Conservation (phyloP, 176 grass and related monocot species). For the Pontederia paniculata region DNA sequence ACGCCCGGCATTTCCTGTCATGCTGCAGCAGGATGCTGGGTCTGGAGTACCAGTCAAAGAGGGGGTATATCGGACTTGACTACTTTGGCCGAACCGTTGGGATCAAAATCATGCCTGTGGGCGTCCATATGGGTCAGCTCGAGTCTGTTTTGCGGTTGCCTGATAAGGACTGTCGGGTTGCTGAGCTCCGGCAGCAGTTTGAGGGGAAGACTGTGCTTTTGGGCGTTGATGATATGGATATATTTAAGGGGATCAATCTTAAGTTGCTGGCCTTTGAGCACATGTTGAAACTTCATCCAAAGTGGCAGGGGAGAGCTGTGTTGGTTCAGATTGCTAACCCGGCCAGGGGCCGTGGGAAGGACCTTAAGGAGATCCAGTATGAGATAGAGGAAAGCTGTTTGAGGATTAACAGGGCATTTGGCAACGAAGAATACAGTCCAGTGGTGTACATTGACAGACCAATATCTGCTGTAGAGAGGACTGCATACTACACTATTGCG, state of each 20-base stretch:
- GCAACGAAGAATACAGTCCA: slow-evolving; percentile 48
- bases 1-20: slow-evolving; percentile 94
- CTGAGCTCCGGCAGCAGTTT: slow-evolving; percentile 64
- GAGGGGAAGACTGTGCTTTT: slow-evolving; percentile 71
- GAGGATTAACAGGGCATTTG: slow-evolving; percentile 74
- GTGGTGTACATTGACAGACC: slow-evolving; percentile 66
- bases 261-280: slow-evolving; percentile 94
- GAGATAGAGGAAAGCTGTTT: slow-evolving; percentile 62
- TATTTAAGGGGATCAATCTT: slow-evolving; percentile 94
- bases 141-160: slow-evolving; percentile 49
- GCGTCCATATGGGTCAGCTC: slow-evolving; percentile 86
- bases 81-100: slow-evolving; percentile 94
- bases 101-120: slow-evolving; percentile 98
- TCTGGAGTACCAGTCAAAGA: slow-evolving; percentile 90
- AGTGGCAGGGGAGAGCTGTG: slow-evolving; percentile 74
- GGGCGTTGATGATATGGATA: slow-evolving; percentile 96
- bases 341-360: slow-evolving; percentile 52
- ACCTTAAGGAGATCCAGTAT: slow-evolving; percentile 54
- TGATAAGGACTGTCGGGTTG: slow-evolving; percentile 53
- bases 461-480: slow-evolving; percentile 74
- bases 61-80: slow-evolving; percentile 93
- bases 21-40: slow-evolving; percentile 98
- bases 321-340: slow-evolving; percentile 93
- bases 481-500: slow-evolving; percentile 76
- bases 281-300: slow-evolving; percentile 65